These are phyloP conservation scores for Citrus australasica DNA, from an alignment of 345 rosid genomes.

Conservation along the genomic window DNA sequence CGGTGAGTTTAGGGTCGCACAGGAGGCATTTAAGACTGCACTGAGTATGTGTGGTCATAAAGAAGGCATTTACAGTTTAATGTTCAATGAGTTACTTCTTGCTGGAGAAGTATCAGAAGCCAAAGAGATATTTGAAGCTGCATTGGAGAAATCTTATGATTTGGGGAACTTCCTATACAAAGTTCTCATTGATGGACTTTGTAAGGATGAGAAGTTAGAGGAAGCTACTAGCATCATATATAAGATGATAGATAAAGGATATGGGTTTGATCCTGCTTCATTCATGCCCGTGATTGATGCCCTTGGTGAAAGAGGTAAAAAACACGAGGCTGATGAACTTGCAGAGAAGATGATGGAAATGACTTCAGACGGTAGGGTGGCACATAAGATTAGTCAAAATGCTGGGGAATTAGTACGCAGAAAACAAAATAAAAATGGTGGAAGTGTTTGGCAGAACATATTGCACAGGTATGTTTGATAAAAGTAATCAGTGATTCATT, in stretches of 20 bases:
- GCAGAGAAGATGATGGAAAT: conserved; percentile 87
- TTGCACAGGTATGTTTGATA: conserved; percentile 61
- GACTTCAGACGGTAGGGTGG: conserved; percentile 52
- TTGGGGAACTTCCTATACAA: conserved; percentile 63
- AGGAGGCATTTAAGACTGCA: conserved; percentile 80
- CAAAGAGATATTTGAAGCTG: conserved; percentile 64
- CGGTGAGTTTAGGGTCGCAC: conserved; percentile 55
- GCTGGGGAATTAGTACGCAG: conserved; percentile 22
- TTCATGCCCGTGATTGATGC: conserved; percentile 92
- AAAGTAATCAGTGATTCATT: not conserved
- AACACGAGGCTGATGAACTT: conserved; percentile 67
- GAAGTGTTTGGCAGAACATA: conserved; percentile 57
- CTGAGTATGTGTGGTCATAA: conserved; percentile 74
- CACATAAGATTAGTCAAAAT: conserved; percentile 35
- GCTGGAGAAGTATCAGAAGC: conserved; percentile 64
- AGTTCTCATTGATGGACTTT: conserved; percentile 65
- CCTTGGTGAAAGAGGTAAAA: conserved; percentile 57
- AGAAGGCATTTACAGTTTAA: conserved; percentile 70
- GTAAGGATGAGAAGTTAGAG: conserved; percentile 61
- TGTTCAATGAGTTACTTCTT: conserved; percentile 74
- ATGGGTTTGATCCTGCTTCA: conserved; percentile 75
- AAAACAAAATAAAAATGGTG: conserved; percentile 34
- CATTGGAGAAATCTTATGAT: conserved; percentile 58
- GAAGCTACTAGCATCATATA: conserved; percentile 57
- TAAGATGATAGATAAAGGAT: conserved; percentile 66